Evolutionary conservation across 768 basidiomycete genomes (phyloP), one percentile per base, ranked within the genome.

Genomic region (Tricholoma sp.): DNA sequence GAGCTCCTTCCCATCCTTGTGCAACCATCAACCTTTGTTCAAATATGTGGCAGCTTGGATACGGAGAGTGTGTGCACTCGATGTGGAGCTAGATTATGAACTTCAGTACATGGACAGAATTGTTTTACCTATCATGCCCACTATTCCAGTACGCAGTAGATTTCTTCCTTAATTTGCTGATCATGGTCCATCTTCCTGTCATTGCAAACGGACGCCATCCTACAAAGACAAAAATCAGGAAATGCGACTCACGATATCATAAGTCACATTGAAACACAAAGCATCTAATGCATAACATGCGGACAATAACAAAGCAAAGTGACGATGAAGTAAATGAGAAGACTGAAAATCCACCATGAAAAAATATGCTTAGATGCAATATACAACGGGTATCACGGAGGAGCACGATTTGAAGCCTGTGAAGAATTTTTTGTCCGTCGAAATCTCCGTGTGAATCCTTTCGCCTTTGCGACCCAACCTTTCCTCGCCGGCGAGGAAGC

Each of bases 371-470:
- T 11, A 29, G 3, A 11, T 1, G 9, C 21, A 41, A 56, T 49
- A 51, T n/a, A n/a, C n/a, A 37, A 60, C 31, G 45, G 43, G 22
- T 32, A 50, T 58, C 50, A 58, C 53, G 21, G 32, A 52, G 35
- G 53, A 29, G 46, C 31, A 22, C 29, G 18, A 22, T 47, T 37
- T 12, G 50, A 31, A 24, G 52, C 29, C 19, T 6, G 41, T 24
- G 57, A 32, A 35, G 11, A 27, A 54, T 59, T 72, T 57, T 69
- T 70, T 62, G 74, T 81, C 63, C 71, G 74, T 59, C 74, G 71
- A 54, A 81, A 67, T 61, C 73, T 80, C 53, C 72, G 71, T n/a
- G 75, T 74, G 49, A 80, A 71, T 12, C 62, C 67, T 60, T 70
- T 79, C 18, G 77, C 78, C 49, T 71, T 71, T 7, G 67, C 63